phyloP scores from a whole-genome alignment of 192 early-diverging fungal genomes.

The Kickxella alabastrina region DNA sequence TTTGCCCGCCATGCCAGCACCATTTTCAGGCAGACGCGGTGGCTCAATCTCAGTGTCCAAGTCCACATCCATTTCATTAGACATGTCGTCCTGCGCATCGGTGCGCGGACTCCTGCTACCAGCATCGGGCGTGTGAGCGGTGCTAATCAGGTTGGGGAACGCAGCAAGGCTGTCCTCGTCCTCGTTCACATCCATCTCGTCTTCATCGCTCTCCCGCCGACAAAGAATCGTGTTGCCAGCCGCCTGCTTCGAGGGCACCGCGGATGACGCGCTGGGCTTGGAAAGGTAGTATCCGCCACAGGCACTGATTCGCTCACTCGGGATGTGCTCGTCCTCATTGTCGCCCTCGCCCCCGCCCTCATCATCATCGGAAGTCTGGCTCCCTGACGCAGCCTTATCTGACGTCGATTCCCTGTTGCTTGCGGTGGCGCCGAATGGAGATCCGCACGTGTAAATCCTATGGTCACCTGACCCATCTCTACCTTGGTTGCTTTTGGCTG shows the following conservation, averaged over 20 bases:
- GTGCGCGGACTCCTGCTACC: not conserved
- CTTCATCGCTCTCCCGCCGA: slow-evolving; percentile 4
- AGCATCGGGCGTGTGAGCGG: slow-evolving; percentile 7
- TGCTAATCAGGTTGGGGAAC: slow-evolving; percentile 4
- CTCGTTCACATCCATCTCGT: slow-evolving; percentile 4
- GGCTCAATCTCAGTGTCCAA: not conserved
- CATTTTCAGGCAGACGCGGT: no score
- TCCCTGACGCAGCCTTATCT: slow-evolving; percentile 5
- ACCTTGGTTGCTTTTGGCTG: slow-evolving; percentile 3
- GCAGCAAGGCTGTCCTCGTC: not conserved
- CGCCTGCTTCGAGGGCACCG: not conserved
- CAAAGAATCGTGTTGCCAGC: not conserved
- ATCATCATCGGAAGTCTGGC: slow-evolving; percentile 6
- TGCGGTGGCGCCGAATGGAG: not conserved
- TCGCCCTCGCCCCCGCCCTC: slow-evolving; percentile 2
- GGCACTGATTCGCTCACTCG: no score
- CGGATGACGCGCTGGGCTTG: not conserved
- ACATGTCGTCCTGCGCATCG: no score
- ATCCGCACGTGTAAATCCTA: not conserved
- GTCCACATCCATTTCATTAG: slow-evolving; percentile 4
- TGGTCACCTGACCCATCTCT: slow-evolving; percentile 1
- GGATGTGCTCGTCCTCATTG: not conserved
- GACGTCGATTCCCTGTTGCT: not conserved
- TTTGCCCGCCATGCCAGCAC: not conserved
- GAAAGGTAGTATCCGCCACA: no score